phyloP scores from a whole-genome alignment of 2,329 filamentous ascomycete genomes.

The Aureobasidium sp. region DNA sequence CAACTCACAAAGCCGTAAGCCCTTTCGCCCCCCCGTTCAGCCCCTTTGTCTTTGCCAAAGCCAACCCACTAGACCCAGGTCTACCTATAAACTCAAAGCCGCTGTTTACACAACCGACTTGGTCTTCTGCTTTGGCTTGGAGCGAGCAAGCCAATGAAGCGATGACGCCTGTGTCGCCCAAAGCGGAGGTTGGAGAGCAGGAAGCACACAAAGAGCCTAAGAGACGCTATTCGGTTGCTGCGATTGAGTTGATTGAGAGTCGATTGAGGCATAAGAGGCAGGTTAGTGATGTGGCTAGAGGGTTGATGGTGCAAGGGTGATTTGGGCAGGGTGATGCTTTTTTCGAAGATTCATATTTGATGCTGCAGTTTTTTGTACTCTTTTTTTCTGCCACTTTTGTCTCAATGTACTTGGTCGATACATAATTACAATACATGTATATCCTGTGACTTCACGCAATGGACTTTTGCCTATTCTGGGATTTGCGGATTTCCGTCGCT shows the following conservation, averaged over 20 bases:
- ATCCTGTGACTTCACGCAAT: neutral
- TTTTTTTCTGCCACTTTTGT: neutral
- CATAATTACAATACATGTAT: neutral
- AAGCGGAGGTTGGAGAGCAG: neutral
- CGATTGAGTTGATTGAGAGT: conserved; percentile 20
- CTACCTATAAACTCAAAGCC: neutral
- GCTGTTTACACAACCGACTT: neutral
- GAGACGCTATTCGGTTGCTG: conserved; percentile 24
- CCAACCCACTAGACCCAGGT: neutral
- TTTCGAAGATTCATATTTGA: no score
- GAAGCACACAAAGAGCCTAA: conserved; percentile 10
- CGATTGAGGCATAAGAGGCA: conserved; percentile 13
- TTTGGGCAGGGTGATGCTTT: neutral
- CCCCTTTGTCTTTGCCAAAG: neutral
- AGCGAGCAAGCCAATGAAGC: neutral
- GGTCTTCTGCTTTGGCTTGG: neutral
- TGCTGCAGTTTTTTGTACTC: neutral
- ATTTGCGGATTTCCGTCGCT: no score
- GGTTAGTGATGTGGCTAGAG: neutral
- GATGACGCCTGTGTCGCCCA: neutral
- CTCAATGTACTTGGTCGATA: neutral
- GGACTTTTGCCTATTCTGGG: no score
- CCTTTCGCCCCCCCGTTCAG: neutral
- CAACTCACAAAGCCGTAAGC: neutral
- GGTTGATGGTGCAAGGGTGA: neutral